Percentiles rank a stretch among this genome's conserved stretches.
These are phyloP conservation scores for Neurospora sp. DNA, from an alignment of 2,329 filamentous ascomycete genomes.

Conservation along the genomic window DNA sequence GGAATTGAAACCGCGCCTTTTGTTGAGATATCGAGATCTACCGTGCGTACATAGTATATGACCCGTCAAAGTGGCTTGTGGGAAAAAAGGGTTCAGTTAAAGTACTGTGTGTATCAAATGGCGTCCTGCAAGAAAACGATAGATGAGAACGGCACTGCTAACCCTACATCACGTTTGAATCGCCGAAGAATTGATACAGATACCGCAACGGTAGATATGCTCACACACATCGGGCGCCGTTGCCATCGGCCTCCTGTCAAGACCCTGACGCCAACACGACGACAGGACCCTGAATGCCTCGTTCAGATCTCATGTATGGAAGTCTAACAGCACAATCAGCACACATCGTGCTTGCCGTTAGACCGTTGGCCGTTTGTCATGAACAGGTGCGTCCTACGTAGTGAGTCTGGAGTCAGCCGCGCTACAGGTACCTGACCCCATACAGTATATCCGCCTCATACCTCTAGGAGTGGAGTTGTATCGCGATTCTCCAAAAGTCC, in stretches of 20 bases:
- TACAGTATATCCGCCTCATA: neutral
- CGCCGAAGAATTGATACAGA: neutral
- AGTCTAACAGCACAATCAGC: neutral
- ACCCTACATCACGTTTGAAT: neutral
- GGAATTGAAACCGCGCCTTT: neutral
- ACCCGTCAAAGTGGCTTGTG: neutral
- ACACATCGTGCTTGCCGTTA: neutral
- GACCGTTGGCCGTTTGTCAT: neutral
- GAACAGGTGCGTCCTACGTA: neutral
- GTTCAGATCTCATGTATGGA: neutral
- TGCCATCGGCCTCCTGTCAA: neutral
- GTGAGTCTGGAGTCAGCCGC: neutral
- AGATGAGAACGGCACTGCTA: neutral
- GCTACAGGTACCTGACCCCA: neutral
- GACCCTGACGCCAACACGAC: neutral
- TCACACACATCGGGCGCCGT: neutral
- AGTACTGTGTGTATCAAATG: neutral
- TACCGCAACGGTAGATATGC: neutral
- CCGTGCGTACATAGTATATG: neutral
- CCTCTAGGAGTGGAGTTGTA: neutral
- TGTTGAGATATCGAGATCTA: neutral
- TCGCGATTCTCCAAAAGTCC: neutral
- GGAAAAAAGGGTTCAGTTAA: neutral
- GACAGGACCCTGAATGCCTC: neutral
- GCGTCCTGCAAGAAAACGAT: neutral